Conservation (phyloP, 768 basidiomycete species). For the Exsudoporus frostii region DNA sequence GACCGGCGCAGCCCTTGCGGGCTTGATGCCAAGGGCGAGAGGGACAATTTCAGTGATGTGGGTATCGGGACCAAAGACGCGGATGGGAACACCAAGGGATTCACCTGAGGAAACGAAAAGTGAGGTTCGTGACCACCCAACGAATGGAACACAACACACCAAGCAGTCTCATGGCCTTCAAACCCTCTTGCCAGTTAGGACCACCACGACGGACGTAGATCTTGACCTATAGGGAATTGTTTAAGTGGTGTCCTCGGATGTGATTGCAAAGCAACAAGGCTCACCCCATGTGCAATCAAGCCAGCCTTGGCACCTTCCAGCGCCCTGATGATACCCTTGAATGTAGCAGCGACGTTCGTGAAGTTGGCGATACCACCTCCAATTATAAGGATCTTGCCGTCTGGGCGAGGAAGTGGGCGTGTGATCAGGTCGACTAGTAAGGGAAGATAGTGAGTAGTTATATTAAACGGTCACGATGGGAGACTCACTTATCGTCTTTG, state of each 20-base stretch:
- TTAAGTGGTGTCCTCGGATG: neutral
- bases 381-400: conserved; percentile 99
- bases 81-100: conserved; percentile 95
- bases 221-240: conserved; percentile 64
- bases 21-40: conserved; percentile 82
- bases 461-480: neutral
- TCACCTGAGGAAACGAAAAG: conserved; percentile 44
- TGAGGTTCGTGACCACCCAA: neutral
- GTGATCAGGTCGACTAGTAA: conserved; percentile 87
- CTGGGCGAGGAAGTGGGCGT: conserved; percentile 73
- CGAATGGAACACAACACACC: conserved; percentile 32
- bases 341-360: conserved; percentile 97
- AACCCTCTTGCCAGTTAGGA: conserved; percentile 98
- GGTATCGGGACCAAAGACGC: conserved; percentile 95
- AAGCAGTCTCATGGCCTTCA: conserved; percentile 97
- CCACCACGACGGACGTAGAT: conserved; percentile 98
- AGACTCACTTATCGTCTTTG: conserved; percentile 89
- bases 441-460: neutral
- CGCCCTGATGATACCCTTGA: conserved; percentile 99
- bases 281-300: conserved; percentile 52
- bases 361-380: conserved; percentile 99
- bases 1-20: conserved; percentile 27
- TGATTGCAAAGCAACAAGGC: neutral
- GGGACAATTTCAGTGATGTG: conserved; percentile 99
- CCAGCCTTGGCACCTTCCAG: conserved; percentile 89